Evolutionary conservation across 768 basidiomycete genomes (phyloP), one percentile per base, ranked within the genome.

Genomic region (Sarcodon sp.): DNA sequence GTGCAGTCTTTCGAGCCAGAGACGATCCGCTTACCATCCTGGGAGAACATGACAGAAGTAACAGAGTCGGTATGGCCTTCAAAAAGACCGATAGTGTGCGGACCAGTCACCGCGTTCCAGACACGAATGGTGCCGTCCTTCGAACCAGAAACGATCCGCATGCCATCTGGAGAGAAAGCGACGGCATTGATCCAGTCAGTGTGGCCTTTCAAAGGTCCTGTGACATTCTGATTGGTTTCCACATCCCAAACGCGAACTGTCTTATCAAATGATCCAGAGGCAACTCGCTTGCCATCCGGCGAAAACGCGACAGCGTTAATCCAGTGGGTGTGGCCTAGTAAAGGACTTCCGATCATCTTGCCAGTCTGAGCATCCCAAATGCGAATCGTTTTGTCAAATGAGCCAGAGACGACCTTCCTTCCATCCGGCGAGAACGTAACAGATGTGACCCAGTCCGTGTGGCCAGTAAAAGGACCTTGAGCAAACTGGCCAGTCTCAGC

Each of bases 1-100:
- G 71, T 72, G 54, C 72, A 69, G 64, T 77, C 75, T 58, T 73
- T 71, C 6, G 75, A 71, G 1, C 70, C 72, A 0, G 72, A 75
- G 6, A 75, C 64, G 33, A 77, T 56, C 44, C 66, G 60, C 35
- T 60, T 61, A 5, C 68, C 68, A 55, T 73, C 67, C 18, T 69
- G 69, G 3, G 70, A 70, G 49, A 71, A 66, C 50, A 59, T 54
- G 41, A 71, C 68, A 37, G 59, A 62, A 1, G 66, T 65, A 37
- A 49, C 50, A 12, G 43, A 37, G 12, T 43, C 18, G 21, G 31
- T 32, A 33, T 49, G 54, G 8, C 52, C 57, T 31, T 27, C 38
- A n/a, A 59, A 27, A 27, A 4, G 21, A 27, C 21, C 21, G 4
- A 27, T 27, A 27, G 21, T 3, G 21, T 3, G 21, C 35, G 43